Evolutionary conservation across 2,329 filamentous ascomycete genomes (phyloP), one percentile per base, ranked within the genome.

Genomic region (Fusarium robinianum): DNA sequence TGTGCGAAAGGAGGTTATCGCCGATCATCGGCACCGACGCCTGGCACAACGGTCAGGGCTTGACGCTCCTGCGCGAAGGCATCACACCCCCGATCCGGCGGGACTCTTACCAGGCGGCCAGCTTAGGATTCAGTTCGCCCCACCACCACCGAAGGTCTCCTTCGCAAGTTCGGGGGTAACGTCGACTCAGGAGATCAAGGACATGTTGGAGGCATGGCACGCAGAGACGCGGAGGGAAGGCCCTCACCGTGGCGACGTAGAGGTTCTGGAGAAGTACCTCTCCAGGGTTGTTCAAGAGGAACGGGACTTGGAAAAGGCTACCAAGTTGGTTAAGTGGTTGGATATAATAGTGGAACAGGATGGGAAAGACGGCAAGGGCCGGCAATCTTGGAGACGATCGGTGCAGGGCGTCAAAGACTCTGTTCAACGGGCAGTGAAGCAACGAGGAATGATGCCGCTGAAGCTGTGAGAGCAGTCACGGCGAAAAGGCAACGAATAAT

Each of bases 231-330:
- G 67, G 23, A 74, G 75, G 5, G 85, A 91, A 3, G 90, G 88
- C 0, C 94, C 94, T 2, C 90, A 94, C 66, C 69, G 70, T 0
- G 83, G 87, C 44, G 94, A 99, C 67, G 84, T 92, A 0, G 77
- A 77, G 26, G 83, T 91, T 24, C 74, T 97, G 48, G 80, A 78
- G 40, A 79, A 74, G 59, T 97, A 95, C 66, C 67, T 97, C 19
- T 73, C 65, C 5, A 78, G 78, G 17, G 88, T 97, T 1, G 77
- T 96, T 1, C 49, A 71, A 1, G 84, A 92, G 44, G 94, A 97
- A 67, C 75, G 78, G 45, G 85, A 96, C 63, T 76, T 94, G 69
- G 78, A 78, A 5, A 96, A 95, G 67, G 88, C 81, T 1, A 76
- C 81, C 2, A 79, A 79, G 9, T 68, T 94, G 12, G 78, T 87